Conservation (phyloP, 2,329 filamentous ascomycete genomes). For the Penicillium psychrosexuale region DNA sequence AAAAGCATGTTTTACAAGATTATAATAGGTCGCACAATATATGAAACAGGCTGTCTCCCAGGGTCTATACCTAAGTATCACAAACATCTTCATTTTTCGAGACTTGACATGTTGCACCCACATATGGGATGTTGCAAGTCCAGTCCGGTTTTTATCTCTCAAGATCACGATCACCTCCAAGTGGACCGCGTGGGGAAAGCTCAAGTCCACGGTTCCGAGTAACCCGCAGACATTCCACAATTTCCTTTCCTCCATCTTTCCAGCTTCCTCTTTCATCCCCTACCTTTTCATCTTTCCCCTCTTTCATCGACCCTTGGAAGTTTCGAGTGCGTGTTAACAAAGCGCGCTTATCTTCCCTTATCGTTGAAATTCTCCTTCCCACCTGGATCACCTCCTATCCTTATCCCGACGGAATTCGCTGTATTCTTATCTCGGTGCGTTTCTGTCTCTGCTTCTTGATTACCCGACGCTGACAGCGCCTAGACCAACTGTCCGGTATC, state of each 20-base stretch:
- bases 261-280: neutral
- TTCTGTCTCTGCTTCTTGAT: neutral
- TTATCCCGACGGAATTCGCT: neutral
- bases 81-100: neutral
- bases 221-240: slow-evolving; percentile 14
- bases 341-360: slow-evolving; percentile 1
- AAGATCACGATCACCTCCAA: neutral
- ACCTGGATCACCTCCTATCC: neutral
- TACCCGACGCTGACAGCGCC: neutral
- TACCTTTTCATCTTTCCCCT: neutral
- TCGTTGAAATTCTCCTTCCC: neutral
- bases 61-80: neutral
- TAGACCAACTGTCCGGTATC: neutral
- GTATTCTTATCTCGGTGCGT: slow-evolving; percentile 3
- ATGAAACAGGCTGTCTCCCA: neutral
- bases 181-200: slow-evolving; percentile 21
- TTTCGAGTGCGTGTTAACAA: neutral
- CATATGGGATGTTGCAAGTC: neutral
- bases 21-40: neutral
- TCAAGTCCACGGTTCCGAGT: slow-evolving; percentile 18
- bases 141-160: neutral
- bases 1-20: neutral
- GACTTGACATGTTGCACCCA: neutral
- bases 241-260: neutral
- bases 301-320: neutral